Conservation (phyloP, 2,329 filamentous ascomycete species). For the Coniella lustricola region DNA sequence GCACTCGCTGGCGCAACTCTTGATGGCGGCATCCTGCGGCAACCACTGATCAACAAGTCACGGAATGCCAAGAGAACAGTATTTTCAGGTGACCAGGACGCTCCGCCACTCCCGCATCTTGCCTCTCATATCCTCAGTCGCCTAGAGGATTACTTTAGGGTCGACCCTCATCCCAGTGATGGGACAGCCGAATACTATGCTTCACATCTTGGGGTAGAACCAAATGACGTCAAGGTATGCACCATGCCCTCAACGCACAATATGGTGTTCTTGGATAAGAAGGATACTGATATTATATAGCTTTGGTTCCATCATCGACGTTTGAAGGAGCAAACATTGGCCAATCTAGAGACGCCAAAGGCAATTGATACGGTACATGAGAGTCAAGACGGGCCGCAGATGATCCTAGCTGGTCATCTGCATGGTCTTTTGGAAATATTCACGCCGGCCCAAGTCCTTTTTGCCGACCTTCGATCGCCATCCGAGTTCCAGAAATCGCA, state of each 20-base stretch:
- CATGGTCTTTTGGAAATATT: conserved; percentile 45
- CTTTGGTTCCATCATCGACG: conserved; percentile 49
- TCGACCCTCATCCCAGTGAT: conserved; percentile 40
- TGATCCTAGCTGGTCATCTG: conserved; percentile 46
- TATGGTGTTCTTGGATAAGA: neutral
- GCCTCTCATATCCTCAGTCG: conserved; percentile 42
- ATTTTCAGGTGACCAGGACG: conserved; percentile 27
- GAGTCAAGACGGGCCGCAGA: conserved; percentile 30
- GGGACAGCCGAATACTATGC: conserved; percentile 46
- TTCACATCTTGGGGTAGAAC: conserved; percentile 46
- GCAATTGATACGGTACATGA: conserved; percentile 30
- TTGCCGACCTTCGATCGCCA: conserved; percentile 44
- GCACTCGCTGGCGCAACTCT: conserved; percentile 15
- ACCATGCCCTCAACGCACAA: neutral
- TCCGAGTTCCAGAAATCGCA: conserved; percentile 43
- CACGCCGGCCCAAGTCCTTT: conserved; percentile 35
- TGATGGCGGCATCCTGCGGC: conserved; percentile 29
- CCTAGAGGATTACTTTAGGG: conserved; percentile 46
- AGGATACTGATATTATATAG: conserved; percentile 18
- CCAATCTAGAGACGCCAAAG: conserved; percentile 37
- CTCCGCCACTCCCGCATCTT: conserved; percentile 38
- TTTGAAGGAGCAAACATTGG: conserved; percentile 39
- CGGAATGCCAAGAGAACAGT: conserved; percentile 33
- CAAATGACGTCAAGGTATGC: conserved; percentile 41
- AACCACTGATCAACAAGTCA: conserved; percentile 39